Conservation (phyloP, 352 stramenopile genomes). For the Phytophthora pisi region DNA sequence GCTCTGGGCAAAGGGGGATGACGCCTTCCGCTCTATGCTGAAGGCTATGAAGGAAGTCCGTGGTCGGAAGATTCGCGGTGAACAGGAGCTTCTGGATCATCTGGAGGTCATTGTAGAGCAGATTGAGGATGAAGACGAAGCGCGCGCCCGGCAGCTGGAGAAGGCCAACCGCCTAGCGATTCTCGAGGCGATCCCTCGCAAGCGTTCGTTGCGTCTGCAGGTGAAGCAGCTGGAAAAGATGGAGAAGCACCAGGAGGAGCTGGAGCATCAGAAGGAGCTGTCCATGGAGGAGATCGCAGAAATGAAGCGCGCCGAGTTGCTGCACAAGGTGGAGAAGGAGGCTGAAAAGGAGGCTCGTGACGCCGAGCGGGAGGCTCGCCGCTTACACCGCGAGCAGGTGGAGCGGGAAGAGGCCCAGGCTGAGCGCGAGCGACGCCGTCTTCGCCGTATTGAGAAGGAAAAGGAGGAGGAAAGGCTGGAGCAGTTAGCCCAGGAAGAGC, state of each 20-base stretch:
- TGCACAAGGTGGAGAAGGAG: constrained; percentile 71
- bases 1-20: constrained; percentile 83
- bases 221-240: constrained; percentile 85
- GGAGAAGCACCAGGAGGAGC: constrained; percentile 72
- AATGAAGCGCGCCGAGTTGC: constrained; percentile 68
- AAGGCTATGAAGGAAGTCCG: constrained; percentile 60
- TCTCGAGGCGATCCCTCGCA: constrained; percentile 83
- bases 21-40: constrained; percentile 61
- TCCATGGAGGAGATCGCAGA: constrained; percentile 71
- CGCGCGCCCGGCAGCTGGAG: constrained; percentile 61
- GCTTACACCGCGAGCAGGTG: constrained; percentile 55
- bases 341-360: constrained; percentile 63
- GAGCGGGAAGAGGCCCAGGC: constrained; percentile 57
- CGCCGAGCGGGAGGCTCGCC: constrained; percentile 55
- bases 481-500: constrained; percentile 41
- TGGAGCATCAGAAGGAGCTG: constrained; percentile 59
- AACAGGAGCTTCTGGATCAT: constrained; percentile 80
- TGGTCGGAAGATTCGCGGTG: constrained; percentile 70
- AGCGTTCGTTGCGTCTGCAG: constrained; percentile 82
- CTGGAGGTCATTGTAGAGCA: constrained; percentile 84
- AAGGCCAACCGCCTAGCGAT: constrained; percentile 80
- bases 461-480: constrained; percentile 54
- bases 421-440: constrained; percentile 61
- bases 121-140: constrained; percentile 66
- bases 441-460: constrained; percentile 71